Base-by-base conservation (phyloP, 805 yeast genomes). In the Lachancea dasiensis region DNA sequence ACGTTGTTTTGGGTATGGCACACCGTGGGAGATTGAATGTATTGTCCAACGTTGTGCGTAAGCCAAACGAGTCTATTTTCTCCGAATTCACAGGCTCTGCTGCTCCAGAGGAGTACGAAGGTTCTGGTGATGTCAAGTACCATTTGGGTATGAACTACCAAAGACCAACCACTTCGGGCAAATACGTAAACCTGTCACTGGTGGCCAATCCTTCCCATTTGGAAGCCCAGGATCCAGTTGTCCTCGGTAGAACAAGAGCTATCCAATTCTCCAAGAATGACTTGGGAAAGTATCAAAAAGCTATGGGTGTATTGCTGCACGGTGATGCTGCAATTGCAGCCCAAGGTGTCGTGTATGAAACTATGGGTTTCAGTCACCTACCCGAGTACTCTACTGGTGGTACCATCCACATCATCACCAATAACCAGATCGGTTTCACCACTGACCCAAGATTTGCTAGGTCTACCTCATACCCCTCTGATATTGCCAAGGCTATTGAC, bases 321-420 rank as follows among this genome's bases (percentile, higher is more conserved):
- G 99, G 99, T 75, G 99, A 92, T 66, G 95, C 99, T 41, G 98
- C 98, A 26, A 89, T 92, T 61, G 89, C 97, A 31, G 98, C 84
- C 48, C 98, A 92, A 70, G 99, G 99, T 79, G 94, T 92, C 40
- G 97, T 92, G 42, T 92, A 92, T 68, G 99, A 92, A 72, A 90
- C 98, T 38, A 80, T 90, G 84, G 97, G 97, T 41, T 83, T 92
- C 69, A 76, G 85, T 54, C 77, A 79, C 54, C 75, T 92, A 60
- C 96, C 96, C 51, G 95, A 92, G 51, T 92, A 85, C 71, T 77
- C 95, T 36, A 89, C 97, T 34, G 99, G 99, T 71, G 99, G 99
- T 73, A 87, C 97, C 36, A 73, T 92, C 51, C 98, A 92, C 68
- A 77, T 92, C 50, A 89, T 92, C 58, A 87, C 92, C 48, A 92